Evolutionary conservation across 495 filamentous ascomycete species (phyloP).

Genomic region (Talaromyces adpressus): DNA sequence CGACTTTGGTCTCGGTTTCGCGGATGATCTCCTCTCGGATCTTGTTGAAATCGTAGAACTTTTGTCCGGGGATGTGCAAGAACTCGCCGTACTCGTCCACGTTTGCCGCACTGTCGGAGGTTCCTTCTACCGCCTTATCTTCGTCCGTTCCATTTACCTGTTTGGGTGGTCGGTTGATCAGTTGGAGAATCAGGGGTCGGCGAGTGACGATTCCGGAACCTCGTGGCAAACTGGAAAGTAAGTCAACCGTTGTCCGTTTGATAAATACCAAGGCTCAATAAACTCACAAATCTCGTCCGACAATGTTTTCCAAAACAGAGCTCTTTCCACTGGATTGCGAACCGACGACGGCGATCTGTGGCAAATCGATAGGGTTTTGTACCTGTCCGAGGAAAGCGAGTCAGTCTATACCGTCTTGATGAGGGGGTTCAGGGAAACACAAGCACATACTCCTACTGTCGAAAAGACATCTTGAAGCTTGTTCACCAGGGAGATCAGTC

Average conservation of each 20-base stretch:
- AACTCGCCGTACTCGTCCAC: conserved; percentile 98
- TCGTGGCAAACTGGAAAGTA: conserved; percentile 73
- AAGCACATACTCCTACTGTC: conserved; percentile 82
- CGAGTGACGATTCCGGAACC: conserved; percentile 97
- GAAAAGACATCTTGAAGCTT: conserved; percentile 99
- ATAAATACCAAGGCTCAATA: neutral
- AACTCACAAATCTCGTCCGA: conserved; percentile 94
- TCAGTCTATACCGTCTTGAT: neutral
- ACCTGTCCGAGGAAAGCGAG: conserved; percentile 45
- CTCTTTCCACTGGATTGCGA: conserved; percentile 99
- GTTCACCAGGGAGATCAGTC: conserved; percentile 90
- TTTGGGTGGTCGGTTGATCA: conserved; percentile 76
- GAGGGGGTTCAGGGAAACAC: conserved; percentile 22
- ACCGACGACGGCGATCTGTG: conserved; percentile 97
- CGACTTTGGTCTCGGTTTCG: conserved; percentile 95
- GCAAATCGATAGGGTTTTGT: conserved; percentile 97
- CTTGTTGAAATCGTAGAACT: conserved; percentile 99
- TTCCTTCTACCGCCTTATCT: conserved; percentile 47
- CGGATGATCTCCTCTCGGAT: conserved; percentile 96
- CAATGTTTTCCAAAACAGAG: conserved; percentile 99
- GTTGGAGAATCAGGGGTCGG: conserved; percentile 91
- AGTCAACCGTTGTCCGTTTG: conserved; percentile 11
- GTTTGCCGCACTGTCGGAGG: conserved; percentile 79
- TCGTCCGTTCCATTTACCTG: conserved; percentile 74
- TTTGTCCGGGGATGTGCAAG: conserved; percentile 94